Conservation (phyloP, 2,329 filamentous ascomycete genomes). For the Aureobasidium subglaciale region DNA sequence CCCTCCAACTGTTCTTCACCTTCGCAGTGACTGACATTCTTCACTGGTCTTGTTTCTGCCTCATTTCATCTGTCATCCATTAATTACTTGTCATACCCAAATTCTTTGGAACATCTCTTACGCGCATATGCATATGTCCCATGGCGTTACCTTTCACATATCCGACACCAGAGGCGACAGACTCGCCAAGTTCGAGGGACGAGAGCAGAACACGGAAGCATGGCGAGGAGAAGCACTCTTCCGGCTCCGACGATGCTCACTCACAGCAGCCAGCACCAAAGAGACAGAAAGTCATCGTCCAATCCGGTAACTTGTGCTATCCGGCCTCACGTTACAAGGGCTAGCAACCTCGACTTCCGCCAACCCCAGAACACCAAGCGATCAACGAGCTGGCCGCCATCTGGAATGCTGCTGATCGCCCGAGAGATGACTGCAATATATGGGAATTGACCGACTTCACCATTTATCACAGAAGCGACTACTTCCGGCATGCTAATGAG, state of each 20-base stretch:
- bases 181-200: not conserved
- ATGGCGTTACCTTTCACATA: not conserved
- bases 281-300: not conserved
- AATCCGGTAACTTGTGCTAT: not conserved
- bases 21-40: not conserved
- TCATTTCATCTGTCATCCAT: not conserved
- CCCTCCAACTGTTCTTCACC: not conserved
- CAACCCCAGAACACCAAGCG: not conserved
- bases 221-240: no score
- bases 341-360: not conserved
- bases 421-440: not conserved
- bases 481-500: constrained; percentile 36
- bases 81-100: no score
- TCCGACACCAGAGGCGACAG: not conserved
- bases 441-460: constrained; percentile 3
- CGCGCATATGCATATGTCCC: not conserved
- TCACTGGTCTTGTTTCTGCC: not conserved
- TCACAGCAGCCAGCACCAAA: not conserved
- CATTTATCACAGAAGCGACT: not conserved
- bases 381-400: not conserved
- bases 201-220: not conserved
- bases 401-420: not conserved
- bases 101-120: not conserved
- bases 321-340: not conserved
- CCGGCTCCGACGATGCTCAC: not conserved